A percentile compares a stretch with the other conserved stretches of the same genome.
Conservation (phyloP, 352 stramenopile species). For the Phytophthora fragariaefolia region DNA sequence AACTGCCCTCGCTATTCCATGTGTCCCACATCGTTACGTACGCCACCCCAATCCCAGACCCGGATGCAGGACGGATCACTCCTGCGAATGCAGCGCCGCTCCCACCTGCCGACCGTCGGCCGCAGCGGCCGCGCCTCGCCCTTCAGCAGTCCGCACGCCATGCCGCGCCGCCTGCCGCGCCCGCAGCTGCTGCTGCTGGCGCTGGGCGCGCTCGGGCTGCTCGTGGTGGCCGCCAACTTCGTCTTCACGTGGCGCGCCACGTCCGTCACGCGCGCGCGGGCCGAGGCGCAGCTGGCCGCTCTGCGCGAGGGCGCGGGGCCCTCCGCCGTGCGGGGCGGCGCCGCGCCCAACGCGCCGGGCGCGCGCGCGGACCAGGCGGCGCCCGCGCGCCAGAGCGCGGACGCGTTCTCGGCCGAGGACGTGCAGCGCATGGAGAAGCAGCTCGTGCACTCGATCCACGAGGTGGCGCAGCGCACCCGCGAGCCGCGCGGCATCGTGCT, state of each 20-base stretch:
- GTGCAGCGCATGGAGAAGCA: conserved; percentile 40
- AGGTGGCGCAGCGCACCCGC: conserved; percentile 22
- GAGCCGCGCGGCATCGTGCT: conserved; percentile 35
- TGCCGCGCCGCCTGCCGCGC: conserved; percentile 21
- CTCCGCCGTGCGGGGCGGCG: too few relatives aligned
- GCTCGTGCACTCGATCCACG: conserved; percentile 26
- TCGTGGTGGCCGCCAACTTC: conserved; percentile 39
- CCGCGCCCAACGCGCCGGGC: too few relatives aligned
- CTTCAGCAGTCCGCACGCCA: conserved; percentile 34
- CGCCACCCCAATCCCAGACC: too few relatives aligned
- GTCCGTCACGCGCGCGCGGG: conserved; percentile 7
- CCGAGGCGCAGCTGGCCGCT: conserved; percentile 25
- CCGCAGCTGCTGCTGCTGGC: conserved; percentile 25
- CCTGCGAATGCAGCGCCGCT: conserved; percentile 39
- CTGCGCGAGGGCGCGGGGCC: conserved; percentile 16
- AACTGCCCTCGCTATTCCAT: too few relatives aligned
- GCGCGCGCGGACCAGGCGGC: too few relatives aligned
- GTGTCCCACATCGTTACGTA: too few relatives aligned
- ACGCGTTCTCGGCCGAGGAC: conserved; percentile 25
- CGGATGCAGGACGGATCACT: too few relatives aligned
- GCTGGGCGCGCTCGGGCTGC: conserved; percentile 27
- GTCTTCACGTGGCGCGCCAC: conserved; percentile 39
- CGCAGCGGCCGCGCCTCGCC: conserved; percentile 20
- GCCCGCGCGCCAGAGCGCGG: conserved; percentile 3
- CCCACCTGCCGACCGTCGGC: conserved; percentile 29